These are phyloP conservation scores for Boletus smithii DNA, from an alignment of 1,284 basidiomycete species.

Conservation along the genomic window DNA sequence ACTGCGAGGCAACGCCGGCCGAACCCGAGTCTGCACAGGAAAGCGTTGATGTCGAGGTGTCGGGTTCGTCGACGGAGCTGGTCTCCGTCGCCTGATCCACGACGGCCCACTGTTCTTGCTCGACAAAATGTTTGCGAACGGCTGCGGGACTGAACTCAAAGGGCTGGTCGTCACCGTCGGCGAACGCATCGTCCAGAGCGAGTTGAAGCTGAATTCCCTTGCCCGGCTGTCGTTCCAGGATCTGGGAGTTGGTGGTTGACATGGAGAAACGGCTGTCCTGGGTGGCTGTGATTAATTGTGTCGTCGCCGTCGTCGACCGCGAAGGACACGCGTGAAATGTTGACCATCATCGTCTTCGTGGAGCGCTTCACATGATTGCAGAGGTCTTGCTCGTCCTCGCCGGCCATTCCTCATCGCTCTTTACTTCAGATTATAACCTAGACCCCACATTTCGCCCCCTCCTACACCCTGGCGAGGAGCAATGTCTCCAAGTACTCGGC, in stretches of 20 bases:
- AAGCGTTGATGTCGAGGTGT: conserved; percentile 57
- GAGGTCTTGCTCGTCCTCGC: conserved; percentile 81
- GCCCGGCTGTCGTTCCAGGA: conserved; percentile 27
- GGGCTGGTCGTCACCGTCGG: conserved; percentile 47
- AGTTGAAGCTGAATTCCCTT: conserved; percentile 33
- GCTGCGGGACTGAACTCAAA: conserved; percentile 54
- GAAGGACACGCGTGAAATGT: no score
- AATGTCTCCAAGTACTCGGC: conserved; percentile 73
- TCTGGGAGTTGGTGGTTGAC: conserved; percentile 9
- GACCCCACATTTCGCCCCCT: conserved; percentile 66
- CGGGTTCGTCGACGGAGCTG: conserved; percentile 38
- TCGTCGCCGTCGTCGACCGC: not conserved
- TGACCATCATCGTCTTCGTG: no score
- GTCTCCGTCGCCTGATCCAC: conserved; percentile 26
- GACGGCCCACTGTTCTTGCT: no score
- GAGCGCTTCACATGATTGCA: conserved; percentile 81
- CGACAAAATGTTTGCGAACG: conserved; percentile 58
- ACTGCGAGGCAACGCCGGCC: conserved; percentile 31
- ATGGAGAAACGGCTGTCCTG: conserved; percentile 3
- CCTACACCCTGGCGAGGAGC: conserved; percentile 82
- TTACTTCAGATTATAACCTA: conserved; percentile 55
- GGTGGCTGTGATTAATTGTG: conserved; percentile 17
- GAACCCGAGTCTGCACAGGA: no score
- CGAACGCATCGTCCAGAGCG: conserved; percentile 68
- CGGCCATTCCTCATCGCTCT: conserved; percentile 80